Percentiles rank a stretch among this genome's conserved stretches.
Conservation (phyloP, 2,329 filamentous ascomycete species). For the Ceratocystis albifundus region DNA sequence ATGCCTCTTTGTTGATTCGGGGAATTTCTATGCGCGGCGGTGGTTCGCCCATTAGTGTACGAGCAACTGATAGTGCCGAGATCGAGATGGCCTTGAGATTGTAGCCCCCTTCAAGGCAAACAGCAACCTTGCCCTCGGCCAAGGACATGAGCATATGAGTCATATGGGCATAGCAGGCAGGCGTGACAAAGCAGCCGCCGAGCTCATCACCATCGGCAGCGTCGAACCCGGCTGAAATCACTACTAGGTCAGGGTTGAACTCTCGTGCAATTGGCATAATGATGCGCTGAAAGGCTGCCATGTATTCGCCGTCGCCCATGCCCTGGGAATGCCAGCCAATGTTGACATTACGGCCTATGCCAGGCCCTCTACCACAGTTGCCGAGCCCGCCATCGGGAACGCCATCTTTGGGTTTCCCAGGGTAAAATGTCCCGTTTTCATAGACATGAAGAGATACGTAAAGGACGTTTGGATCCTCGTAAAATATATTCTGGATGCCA, state of each 20-base stretch:
- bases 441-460: slow-evolving; percentile 95
- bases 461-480: slow-evolving; percentile 83
- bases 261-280: slow-evolving; percentile 94
- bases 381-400: slow-evolving; percentile 51
- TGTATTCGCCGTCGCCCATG: slow-evolving; percentile 94
- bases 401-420: slow-evolving; percentile 49
- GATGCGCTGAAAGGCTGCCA: slow-evolving; percentile 89
- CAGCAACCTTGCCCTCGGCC: slow-evolving; percentile 76
- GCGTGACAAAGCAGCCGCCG: slow-evolving; percentile 84
- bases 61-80: slow-evolving; percentile 81
- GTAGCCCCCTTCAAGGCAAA: slow-evolving; percentile 92
- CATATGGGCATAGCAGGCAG: slow-evolving; percentile 92
- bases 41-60: slow-evolving; percentile 89
- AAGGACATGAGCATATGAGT: slow-evolving; percentile 98
- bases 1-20: slow-evolving; percentile 47
- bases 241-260: slow-evolving; percentile 87
- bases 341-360: slow-evolving; percentile 53
- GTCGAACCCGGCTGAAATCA: slow-evolving; percentile 92
- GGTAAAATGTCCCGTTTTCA: slow-evolving; percentile 73
- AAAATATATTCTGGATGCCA: slow-evolving; percentile 92
- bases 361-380: slow-evolving; percentile 45
- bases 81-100: slow-evolving; percentile 86
- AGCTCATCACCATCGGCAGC: slow-evolving; percentile 87
- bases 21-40: slow-evolving; percentile 52
- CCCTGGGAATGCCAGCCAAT: slow-evolving; percentile 57